A percentile compares a stretch with the other conserved stretches of the same genome.
Conservation (phyloP, 2,329 filamentous ascomycete species). For the Chrysoporthe deuterocubensis region DNA sequence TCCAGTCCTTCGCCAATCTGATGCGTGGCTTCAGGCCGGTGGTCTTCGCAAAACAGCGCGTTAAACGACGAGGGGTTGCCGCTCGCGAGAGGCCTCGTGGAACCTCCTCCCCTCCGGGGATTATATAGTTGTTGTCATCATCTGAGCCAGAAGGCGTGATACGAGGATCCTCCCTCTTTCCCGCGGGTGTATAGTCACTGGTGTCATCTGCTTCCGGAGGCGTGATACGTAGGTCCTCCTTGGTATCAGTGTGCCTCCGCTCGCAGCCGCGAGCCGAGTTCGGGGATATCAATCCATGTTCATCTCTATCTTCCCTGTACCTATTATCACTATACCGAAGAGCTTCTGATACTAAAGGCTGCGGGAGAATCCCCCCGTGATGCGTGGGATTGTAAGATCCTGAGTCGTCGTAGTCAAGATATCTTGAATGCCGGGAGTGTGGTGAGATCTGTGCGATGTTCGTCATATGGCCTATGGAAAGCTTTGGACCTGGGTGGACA, state of each 20-base stretch:
- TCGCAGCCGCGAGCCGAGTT: too few relatives aligned
- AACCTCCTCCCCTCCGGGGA: background rate
- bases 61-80: background rate
- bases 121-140: too few relatives aligned
- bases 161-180: background rate
- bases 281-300: background rate
- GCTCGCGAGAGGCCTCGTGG: background rate
- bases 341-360: background rate
- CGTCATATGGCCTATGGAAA: constrained; percentile 12
- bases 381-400: background rate
- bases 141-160: background rate
- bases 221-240: background rate
- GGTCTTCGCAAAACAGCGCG: background rate
- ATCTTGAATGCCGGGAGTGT: too few relatives aligned
- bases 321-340: background rate
- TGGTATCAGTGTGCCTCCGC: too few relatives aligned
- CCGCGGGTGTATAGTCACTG: background rate
- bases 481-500: background rate
- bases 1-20: background rate
- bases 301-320: background rate
- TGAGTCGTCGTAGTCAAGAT: too few relatives aligned
- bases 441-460: background rate
- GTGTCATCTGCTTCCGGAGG: background rate
- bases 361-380: background rate
- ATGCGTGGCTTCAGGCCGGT: background rate